A percentile compares a stretch with the other conserved stretches of the same genome.
phyloP scores from a whole-genome alignment of 2,329 filamentous ascomycete genomes.

The Lachnellula hyalina region DNA sequence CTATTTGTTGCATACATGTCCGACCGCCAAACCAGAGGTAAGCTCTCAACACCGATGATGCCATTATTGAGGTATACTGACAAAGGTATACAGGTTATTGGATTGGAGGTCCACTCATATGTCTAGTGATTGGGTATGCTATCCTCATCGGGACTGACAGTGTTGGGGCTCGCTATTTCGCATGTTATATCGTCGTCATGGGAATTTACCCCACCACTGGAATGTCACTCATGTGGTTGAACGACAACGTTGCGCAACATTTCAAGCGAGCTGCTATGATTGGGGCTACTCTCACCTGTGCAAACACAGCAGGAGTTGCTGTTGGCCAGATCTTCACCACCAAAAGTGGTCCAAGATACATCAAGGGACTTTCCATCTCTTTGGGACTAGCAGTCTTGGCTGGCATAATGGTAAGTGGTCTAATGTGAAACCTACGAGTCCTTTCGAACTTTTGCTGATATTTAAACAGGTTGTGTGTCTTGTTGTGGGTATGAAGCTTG shows the following conservation, averaged over 20 bases:
- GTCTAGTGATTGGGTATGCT: conserved; percentile 9
- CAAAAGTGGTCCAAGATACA: conserved; percentile 6
- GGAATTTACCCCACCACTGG: conserved; percentile 44
- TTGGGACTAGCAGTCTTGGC: conserved; percentile 5
- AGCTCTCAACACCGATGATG: background rate
- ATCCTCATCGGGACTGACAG: conserved; percentile 35
- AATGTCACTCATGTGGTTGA: conserved; percentile 40
- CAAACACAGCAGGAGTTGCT: conserved; percentile 39
- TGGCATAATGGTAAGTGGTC: background rate
- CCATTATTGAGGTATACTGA: background rate
- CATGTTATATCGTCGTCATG: conserved; percentile 40
- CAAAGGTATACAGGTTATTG: conserved; percentile 1
- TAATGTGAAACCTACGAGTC: background rate
- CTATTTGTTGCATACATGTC: conserved; percentile 39
- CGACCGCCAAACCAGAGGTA: conserved; percentile 32
- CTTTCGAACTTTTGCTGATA: background rate
- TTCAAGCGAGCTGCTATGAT: conserved; percentile 42
- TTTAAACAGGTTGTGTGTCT: background rate
- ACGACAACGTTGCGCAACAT: conserved; percentile 39
- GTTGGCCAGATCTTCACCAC: conserved; percentile 11
- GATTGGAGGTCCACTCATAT: conserved; percentile 20
- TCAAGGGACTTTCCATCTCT: conserved; percentile 6
- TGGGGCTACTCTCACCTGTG: conserved; percentile 39
- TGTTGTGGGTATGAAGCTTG: conserved; percentile 3
- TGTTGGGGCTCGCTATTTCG: conserved; percentile 44